These are phyloP conservation scores for Kernera saxatilis DNA, from an alignment of 345 rosid genomes.

Conservation along the genomic window DNA sequence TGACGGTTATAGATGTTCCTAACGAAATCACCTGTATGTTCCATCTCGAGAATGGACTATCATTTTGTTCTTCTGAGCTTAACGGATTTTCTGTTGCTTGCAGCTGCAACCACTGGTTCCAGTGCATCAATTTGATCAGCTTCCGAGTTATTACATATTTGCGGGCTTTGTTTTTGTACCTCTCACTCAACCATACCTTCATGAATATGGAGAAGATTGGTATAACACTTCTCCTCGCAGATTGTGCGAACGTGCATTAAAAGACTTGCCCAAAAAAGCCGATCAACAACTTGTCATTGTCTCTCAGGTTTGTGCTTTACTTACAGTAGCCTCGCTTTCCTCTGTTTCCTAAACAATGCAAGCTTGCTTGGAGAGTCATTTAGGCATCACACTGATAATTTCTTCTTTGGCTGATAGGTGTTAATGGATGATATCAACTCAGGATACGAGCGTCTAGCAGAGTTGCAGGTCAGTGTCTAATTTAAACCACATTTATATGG, in stretches of 20 bases:
- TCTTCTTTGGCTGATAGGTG: constrained; percentile 47
- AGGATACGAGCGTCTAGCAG: constrained; percentile 87
- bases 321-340: no score
- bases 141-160: constrained; percentile 87
- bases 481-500: background rate
- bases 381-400: constrained; percentile 5
- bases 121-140: constrained; percentile 80
- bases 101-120: constrained; percentile 88
- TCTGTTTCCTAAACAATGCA: no score
- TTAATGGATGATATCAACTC: constrained; percentile 85
- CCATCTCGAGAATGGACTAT: background rate
- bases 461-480: constrained; percentile 52
- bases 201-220: constrained; percentile 94
- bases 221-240: constrained; percentile 78
- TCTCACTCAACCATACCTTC: constrained; percentile 84
- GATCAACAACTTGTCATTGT: constrained; percentile 79
- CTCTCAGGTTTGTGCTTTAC: constrained; percentile 64
- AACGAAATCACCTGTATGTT: background rate
- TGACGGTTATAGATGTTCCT: background rate
- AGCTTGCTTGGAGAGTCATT: no score
- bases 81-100: constrained; percentile 12
- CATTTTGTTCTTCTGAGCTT: background rate
- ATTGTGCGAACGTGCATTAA: constrained; percentile 72
- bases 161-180: constrained; percentile 90
- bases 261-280: constrained; percentile 62